phyloP scores from a whole-genome alignment of 352 stramenopile species.

The Phytophthora crassamura region DNA sequence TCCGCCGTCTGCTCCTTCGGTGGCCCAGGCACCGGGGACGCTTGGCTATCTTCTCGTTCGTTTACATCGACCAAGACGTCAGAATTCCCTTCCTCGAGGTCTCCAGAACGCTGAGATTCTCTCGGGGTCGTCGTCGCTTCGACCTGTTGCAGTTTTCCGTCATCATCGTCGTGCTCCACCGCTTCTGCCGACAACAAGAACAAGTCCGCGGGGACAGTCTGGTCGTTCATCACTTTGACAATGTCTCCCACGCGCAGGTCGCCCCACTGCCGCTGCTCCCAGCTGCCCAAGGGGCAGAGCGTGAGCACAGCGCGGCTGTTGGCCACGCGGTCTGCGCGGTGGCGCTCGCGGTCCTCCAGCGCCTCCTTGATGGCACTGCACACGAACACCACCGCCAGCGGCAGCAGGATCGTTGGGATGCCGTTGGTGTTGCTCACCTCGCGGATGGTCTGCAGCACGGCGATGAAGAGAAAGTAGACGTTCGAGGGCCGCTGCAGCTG shows the following conservation, averaged over 20 bases:
- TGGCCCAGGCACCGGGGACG: background rate
- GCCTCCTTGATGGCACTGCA: slow-evolving; percentile 85
- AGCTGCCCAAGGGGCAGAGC: slow-evolving; percentile 51
- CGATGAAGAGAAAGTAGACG: slow-evolving; percentile 89
- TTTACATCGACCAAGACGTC: background rate
- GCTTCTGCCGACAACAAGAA: slow-evolving; percentile 70
- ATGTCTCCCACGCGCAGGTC: slow-evolving; percentile 85
- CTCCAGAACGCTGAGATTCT: slow-evolving; percentile 1
- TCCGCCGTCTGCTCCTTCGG: slow-evolving; percentile 23
- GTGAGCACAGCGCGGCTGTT: slow-evolving; percentile 71
- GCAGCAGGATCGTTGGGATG: slow-evolving; percentile 80
- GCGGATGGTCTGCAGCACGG: slow-evolving; percentile 81
- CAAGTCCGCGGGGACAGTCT: slow-evolving; percentile 75
- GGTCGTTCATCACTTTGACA: slow-evolving; percentile 72
- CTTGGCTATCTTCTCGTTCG: slow-evolving; percentile 1
- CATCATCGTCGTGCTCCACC: slow-evolving; percentile 53
- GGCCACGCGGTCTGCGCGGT: slow-evolving; percentile 72
- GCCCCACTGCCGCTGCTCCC: slow-evolving; percentile 62
- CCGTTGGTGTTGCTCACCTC: slow-evolving; percentile 88
- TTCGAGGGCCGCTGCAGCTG: slow-evolving; percentile 82
- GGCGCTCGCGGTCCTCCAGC: slow-evolving; percentile 82
- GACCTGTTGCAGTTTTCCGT: slow-evolving; percentile 12
- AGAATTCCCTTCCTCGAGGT: slow-evolving; percentile 25
- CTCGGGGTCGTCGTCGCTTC: slow-evolving; percentile 2
- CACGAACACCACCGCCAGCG: slow-evolving; percentile 79